Conservation (phyloP, 2,329 filamentous ascomycete genomes). For the Waltergamsia citrina region DNA sequence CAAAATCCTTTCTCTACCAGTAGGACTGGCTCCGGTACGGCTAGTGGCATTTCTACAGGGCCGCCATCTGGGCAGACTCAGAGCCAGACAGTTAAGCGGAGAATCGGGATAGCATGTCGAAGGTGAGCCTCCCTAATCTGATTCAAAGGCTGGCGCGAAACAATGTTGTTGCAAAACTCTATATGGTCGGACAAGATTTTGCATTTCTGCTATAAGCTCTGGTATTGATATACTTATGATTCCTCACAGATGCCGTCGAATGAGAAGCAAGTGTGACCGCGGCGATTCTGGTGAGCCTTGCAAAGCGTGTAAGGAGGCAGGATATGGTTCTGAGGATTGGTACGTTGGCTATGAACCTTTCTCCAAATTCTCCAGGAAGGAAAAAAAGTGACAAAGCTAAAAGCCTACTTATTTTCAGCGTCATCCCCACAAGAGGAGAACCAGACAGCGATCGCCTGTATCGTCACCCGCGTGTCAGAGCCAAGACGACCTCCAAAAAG, state of each 20-base stretch:
- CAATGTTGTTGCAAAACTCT: no score
- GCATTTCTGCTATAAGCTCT: no score
- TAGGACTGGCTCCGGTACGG: no score
- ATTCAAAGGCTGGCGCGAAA: no score
- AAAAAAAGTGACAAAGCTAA: neutral
- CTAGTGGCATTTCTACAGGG: no score
- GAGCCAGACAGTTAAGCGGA: no score
- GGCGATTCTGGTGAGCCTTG: conserved; percentile 39
- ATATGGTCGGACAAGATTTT: no score
- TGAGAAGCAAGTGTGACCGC: conserved; percentile 47
- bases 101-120: no score
- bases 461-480: conserved; percentile 42
- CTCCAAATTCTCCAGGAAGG: neutral
- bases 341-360: conserved; percentile 17
- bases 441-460: conserved; percentile 45
- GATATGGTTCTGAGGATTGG: conserved; percentile 39
- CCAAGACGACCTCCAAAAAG: conserved; percentile 17
- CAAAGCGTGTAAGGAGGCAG: conserved; percentile 39
- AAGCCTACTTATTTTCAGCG: conserved; percentile 18
- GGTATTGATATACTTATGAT: no score
- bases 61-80: no score
- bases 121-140: no score
- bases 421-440: conserved; percentile 43
- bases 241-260: conserved; percentile 42
- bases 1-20: no score